These are phyloP conservation scores for Auricularia sp. DNA, from an alignment of 768 basidiomycete genomes.

Conservation along the genomic window DNA sequence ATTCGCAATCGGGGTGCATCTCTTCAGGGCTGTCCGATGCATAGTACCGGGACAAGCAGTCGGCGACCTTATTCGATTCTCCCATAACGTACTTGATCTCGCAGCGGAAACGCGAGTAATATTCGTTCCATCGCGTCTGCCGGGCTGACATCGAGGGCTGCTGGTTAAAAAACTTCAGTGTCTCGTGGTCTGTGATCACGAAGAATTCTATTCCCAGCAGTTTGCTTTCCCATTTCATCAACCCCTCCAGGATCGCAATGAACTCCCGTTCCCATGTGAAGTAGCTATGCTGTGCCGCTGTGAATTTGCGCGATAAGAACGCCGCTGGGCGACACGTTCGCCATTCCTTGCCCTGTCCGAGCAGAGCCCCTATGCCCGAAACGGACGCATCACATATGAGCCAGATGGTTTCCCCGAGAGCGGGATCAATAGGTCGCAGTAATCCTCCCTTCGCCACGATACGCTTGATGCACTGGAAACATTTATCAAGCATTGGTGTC, in stretches of 20 bases:
- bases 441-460: slow-evolving; percentile 14
- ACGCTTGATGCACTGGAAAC: neutral
- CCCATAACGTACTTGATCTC: slow-evolving; percentile 20
- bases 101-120: slow-evolving; percentile 19
- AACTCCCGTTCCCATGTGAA: slow-evolving; percentile 16
- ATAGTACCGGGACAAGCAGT: slow-evolving; percentile 23
- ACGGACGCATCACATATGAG: slow-evolving; percentile 20
- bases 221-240: slow-evolving; percentile 25
- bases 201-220: slow-evolving; percentile 16
- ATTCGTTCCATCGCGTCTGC: slow-evolving; percentile 24
- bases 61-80: slow-evolving; percentile 19
- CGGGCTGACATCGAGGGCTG: slow-evolving; percentile 11
- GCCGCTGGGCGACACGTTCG: slow-evolving; percentile 17
- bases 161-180: slow-evolving; percentile 5
- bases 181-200: slow-evolving; percentile 22
- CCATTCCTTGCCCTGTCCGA: slow-evolving; percentile 22
- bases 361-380: slow-evolving; percentile 19
- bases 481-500: neutral
- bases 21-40: slow-evolving; percentile 16
- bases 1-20: neutral
- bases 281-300: slow-evolving; percentile 21
- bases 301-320: slow-evolving; percentile 23
- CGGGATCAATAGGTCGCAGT: slow-evolving; percentile 15
- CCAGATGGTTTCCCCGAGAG: slow-evolving; percentile 17
- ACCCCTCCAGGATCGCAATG: slow-evolving; percentile 9